Evolutionary conservation across 2,329 filamentous ascomycete genomes (phyloP), one percentile per base, ranked within the genome.

Genomic region (Exophiala spinifera): DNA sequence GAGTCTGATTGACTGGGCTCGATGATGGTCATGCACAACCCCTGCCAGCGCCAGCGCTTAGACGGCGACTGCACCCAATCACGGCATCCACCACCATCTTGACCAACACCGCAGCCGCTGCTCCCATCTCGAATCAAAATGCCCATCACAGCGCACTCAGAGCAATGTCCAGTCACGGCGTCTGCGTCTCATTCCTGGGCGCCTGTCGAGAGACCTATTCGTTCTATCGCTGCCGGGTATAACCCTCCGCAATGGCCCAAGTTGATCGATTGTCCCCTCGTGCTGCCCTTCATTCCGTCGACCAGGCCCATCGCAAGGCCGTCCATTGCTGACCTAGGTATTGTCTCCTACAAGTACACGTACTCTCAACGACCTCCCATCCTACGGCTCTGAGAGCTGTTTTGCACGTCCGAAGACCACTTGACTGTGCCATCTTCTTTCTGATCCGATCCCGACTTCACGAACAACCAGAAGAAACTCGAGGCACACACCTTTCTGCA

Each of bases 111-210:
- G 50, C 50, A 53, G 39, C 48, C 49, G 44, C 44, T 43, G 36
- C 37, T 46, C 39, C 39, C 39, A 51, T 51, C 28, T 45, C 47
- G 49, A 56, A 56, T 56, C 53, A 56, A 17, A 48, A 37, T 31
- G 43, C 36, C 19, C 48, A 52, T 56, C 53, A 56, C 53, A n/a
- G n/a, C n/a, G n/a, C 46, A 21, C 36, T 43, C 45, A 42, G 40
- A 13, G 50, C 19, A 36, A 46, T 45, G 51, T 23, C 56, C 52
- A 55, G 56, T 59, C 56, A 55, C 52, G 37, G 56, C 56, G 56
- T 55, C 40, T 59, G 43, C 37, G 49, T 19, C 46, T 49, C 11
- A 31, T 31, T 44, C 19, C 33, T 53, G 46, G 57, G 51, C 55
- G 55, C 51, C 46, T 56, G 57, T 37, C 46, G 28, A 14, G 6